These are phyloP conservation scores for Bipolaris sorokiniana DNA, from an alignment of 2,329 filamentous ascomycete genomes.

Conservation along the genomic window DNA sequence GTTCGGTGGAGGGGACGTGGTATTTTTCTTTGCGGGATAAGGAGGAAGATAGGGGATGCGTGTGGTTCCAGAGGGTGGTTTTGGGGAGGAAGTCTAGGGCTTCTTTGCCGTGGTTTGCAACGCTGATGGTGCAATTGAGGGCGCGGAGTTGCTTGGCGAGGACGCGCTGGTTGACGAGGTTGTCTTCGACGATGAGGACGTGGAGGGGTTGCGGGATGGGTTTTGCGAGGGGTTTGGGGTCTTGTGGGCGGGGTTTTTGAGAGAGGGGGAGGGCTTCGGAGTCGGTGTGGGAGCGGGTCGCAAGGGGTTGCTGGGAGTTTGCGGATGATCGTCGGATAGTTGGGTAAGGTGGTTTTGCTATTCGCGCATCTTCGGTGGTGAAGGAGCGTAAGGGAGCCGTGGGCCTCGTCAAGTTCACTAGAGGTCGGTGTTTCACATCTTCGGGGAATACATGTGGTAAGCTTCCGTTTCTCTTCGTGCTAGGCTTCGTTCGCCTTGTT, in stretches of 20 bases:
- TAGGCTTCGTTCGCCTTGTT: slow-evolving; percentile 22
- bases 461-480: slow-evolving; percentile 22
- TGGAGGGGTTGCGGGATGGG: slow-evolving; percentile 22
- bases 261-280: slow-evolving; percentile 12
- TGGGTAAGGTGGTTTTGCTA: slow-evolving; percentile 1
- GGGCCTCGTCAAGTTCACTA: slow-evolving; percentile 10
- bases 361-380: not conserved
- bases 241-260: slow-evolving; percentile 12
- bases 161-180: slow-evolving; percentile 51
- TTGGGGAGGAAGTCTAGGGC: slow-evolving; percentile 43
- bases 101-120: slow-evolving; percentile 50
- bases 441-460: slow-evolving; percentile 27
- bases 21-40: slow-evolving; percentile 58
- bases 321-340: slow-evolving; percentile 1
- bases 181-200: slow-evolving; percentile 48
- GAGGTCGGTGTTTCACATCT: slow-evolving; percentile 28
- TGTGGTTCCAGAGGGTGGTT: slow-evolving; percentile 34
- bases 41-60: not conserved
- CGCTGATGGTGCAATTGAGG: slow-evolving; percentile 44
- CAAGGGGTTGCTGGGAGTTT: not conserved
- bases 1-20: slow-evolving; percentile 12
- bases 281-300: not conserved
- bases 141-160: slow-evolving; percentile 49
- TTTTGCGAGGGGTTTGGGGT: slow-evolving; percentile 16
- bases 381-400: slow-evolving; percentile 7